Conservation (phyloP, 768 basidiomycete genomes). For the Agrocybe chaxingu region DNA sequence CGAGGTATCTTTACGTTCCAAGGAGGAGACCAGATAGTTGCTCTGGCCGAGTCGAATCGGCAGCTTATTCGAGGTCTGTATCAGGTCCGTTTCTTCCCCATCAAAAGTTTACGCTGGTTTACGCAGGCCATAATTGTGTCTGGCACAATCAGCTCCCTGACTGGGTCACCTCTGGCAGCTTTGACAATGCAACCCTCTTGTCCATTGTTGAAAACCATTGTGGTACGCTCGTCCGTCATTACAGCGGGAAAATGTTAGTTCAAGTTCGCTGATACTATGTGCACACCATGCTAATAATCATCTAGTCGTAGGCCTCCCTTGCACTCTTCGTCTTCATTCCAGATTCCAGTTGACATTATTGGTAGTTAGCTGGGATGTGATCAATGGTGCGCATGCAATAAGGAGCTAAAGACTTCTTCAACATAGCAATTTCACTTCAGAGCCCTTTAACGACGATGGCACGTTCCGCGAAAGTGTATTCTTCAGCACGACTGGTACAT, state of each 20-base stretch:
- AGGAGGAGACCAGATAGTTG: slow-evolving; percentile 40
- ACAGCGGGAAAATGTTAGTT: no score
- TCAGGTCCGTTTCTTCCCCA: background rate
- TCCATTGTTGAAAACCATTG: slow-evolving; percentile 48
- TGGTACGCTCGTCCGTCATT: slow-evolving; percentile 43
- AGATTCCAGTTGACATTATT: no score
- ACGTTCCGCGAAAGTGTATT: slow-evolving; percentile 50
- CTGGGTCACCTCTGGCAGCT: slow-evolving; percentile 44
- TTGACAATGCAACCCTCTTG: slow-evolving; percentile 37
- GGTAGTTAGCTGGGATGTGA: slow-evolving; percentile 45
- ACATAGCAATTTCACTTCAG: slow-evolving; percentile 10
- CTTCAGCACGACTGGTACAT: slow-evolving; percentile 40
- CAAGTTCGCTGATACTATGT: no score
- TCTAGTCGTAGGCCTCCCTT: no score
- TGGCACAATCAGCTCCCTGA: slow-evolving; percentile 52
- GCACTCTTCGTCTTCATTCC: no score
- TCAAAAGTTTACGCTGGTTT: background rate
- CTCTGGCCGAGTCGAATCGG: slow-evolving; percentile 40
- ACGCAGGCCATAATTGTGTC: slow-evolving; percentile 38
- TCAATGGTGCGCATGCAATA: slow-evolving; percentile 34
- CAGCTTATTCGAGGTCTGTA: slow-evolving; percentile 41
- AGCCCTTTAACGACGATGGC: slow-evolving; percentile 57
- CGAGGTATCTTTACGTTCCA: slow-evolving; percentile 45
- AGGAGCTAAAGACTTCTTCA: slow-evolving; percentile 5
- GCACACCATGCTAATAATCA: no score